Evolutionary conservation across 805 yeast genomes (phyloP), one percentile per base, ranked within the genome.

Genomic region (Ogataea glucozyma): DNA sequence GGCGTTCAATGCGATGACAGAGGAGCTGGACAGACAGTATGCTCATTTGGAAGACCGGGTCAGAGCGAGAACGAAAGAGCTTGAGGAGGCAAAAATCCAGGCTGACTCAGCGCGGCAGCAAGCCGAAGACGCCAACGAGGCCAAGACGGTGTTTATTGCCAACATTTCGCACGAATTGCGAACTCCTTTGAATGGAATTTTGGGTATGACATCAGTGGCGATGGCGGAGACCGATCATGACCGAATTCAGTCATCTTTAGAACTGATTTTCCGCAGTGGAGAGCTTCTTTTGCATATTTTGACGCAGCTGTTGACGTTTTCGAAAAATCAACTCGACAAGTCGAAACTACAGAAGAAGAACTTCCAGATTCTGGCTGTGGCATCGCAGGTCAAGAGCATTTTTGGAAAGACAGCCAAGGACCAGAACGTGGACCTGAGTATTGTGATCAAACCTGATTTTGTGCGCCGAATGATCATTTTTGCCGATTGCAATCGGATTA

Each of bases 171-270:
- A 88, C 62, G 99, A 93, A 67, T 72, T 93, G 58, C 78, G 98
- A 54, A 93, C 98, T 0, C 99, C 99, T 1, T 70, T 93, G 48
- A 93, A 93, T 62, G 99, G 99, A 60, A 93, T 93, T 31, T 69
- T 93, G 41, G 98, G 98, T 49, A 87, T 91, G 90, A 87, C 97
- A 0, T 85, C 95, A 2, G 85, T 91, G 43, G 90, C 96, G 5
- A 81, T 89, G 86, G 93, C 86, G 16, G 98, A 93, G 60, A 72
- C 71, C 21, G 91, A 87, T 52, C 72, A 73, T 4, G 64, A 70
- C 11, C 79, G 81, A 51, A 81, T 89, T 11, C 84, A 85, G 54
- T 82, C 83, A 37, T 83, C 90, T 13, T 67, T 90, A 53, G 85
- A 85, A 49, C 75, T 91, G 40, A 90, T 91, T 40, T 88, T 86